A percentile compares a stretch with the other conserved stretches of the same genome.
These are phyloP conservation scores for Beauveria rudraprayagi DNA, from an alignment of 2,329 filamentous ascomycete genomes.

Conservation along the genomic window DNA sequence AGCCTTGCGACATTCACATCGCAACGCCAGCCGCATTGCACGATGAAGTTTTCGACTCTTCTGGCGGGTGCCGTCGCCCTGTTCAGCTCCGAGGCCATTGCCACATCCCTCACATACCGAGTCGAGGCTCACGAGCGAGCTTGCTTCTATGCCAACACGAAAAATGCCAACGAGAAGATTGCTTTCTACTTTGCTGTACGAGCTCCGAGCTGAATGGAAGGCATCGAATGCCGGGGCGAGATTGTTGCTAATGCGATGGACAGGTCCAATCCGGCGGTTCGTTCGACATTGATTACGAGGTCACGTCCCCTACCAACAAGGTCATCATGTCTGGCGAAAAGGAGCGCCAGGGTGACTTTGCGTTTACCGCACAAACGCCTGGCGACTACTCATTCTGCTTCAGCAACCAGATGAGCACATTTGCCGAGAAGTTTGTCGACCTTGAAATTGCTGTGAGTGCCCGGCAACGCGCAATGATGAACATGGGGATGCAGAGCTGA, in stretches of 20 bases:
- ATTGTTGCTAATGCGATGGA: not conserved
- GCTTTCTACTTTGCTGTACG: slow-evolving; percentile 97
- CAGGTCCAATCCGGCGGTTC: slow-evolving; percentile 97
- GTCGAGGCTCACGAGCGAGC: slow-evolving; percentile 84
- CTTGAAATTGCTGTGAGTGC: slow-evolving; percentile 84
- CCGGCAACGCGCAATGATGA: not conserved
- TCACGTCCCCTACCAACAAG: slow-evolving; percentile 73
- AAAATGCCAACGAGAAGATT: slow-evolving; percentile 75
- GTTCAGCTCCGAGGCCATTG: slow-evolving; percentile 58
- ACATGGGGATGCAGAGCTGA: slow-evolving; percentile 12
- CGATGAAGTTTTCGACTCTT: slow-evolving; percentile 59
- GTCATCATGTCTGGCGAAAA: slow-evolving; percentile 79
- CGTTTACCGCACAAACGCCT: slow-evolving; percentile 81
- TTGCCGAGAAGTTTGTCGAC: slow-evolving; percentile 94
- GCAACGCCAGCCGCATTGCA: slow-evolving; percentile 17
- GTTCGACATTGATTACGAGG: slow-evolving; percentile 92
- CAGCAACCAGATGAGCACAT: slow-evolving; percentile 96
- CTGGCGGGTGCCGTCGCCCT: slow-evolving; percentile 64
- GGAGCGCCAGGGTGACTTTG: slow-evolving; percentile 92
- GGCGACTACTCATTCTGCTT: slow-evolving; percentile 98
- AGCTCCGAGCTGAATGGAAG: slow-evolving; percentile 12
- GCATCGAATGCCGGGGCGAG: not conserved
- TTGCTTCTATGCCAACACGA: slow-evolving; percentile 83
- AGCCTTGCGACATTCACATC: not conserved
- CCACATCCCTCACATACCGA: slow-evolving; percentile 92